Evolutionary conservation across 1,139 yeast species (phyloP), one percentile per base, ranked within the genome.

Genomic region (Suhomyces wounanorum): DNA sequence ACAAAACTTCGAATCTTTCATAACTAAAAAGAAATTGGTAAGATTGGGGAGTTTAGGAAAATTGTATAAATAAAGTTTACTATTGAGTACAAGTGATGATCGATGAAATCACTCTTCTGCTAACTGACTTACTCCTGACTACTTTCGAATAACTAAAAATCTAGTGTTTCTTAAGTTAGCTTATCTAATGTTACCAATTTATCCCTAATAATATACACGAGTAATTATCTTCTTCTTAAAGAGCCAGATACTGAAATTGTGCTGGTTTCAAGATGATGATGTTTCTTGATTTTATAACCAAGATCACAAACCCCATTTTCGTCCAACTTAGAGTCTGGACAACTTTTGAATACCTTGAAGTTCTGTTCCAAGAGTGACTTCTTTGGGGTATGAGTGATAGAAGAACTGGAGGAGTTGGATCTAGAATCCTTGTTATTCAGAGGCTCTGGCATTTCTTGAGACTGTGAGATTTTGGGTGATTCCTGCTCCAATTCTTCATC

Each of bases 201-300:
- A 37, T 37, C 40, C 40, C 42, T 39, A n/a, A 23, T 39, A 39
- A 23, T 39, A 39, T 23, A 39, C 25, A 13, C 21, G 11, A 3
- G 33, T 39, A 21, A 47, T 16, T 52, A 40, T 44, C 57, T 49
- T 45, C 67, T 59, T 10, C 64, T 53, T 25, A 60, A 44, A 7
- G 62, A 50, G 3, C 76, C 75, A 7, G 69, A 60, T 25, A 68
- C 65, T 1, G 70, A 65, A 38, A 65, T 69, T 42, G 67, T 69
- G 58, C 75, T 70, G 10, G 75, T 63, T 13, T 74, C 79, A 44
- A 68, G 60, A 57, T 77, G 82, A 58, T 75, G 79, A 57, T 77
- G 82, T 58, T 68, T 75, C 53, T 66, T 74, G 44, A 77, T 65
- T 55, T 64, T 71, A 55, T 77, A 77, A 2, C 82, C 82, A 51